Base-by-base conservation (phyloP, 2,329 filamentous ascomycete species). In the Xylariales sp. region DNA sequence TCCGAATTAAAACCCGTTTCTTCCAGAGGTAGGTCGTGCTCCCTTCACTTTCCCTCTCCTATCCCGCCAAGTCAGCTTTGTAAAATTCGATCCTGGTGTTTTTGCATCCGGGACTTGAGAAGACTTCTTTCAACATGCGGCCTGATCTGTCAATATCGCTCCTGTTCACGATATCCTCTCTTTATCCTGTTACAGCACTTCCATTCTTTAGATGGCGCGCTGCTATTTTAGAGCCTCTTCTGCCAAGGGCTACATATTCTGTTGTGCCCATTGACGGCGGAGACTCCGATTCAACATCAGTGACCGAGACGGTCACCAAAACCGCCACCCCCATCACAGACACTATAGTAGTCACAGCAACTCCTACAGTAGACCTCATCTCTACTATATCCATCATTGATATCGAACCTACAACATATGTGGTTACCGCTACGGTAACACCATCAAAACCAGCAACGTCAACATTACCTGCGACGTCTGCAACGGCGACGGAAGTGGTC, bases 261-360 rank as follows among this genome's bases (percentile, higher is more conserved):
- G 57, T 65, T 2, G 59, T 65, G 18, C 56, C 60, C 6, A 62
- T 65, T 40, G 54, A 62, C 31, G 61, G 60, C 25, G 51, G 55
- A 29, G 43, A 45, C 24, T 35, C 31, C 15, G 35, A 38, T 15
- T 44, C 33, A 14, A 55, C 63, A 29, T 64, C 61, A 1, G 53
- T 65, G 13, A 53, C 59, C 19, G 46, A 61, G 38, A 47, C 62
- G 4, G 50, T 62, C 12, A 48, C 55, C 20, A 49, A 53, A 8
- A 54, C 62, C 5, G 55, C 56, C n/a, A 46, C 45, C 37, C 51
- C 55, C 28, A 30, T 11, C 7, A 62, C 57, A 24, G 42, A 58
- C 28, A 56, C 54, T 3, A 38, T 55, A 40, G 34, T 56, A 28
- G 33, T 56, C 33, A 56, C 56, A 6, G 41, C 44, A 12, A 32